phyloP scores from a whole-genome alignment of 306 rosid genomes.

The Begonia masoniana region DNA sequence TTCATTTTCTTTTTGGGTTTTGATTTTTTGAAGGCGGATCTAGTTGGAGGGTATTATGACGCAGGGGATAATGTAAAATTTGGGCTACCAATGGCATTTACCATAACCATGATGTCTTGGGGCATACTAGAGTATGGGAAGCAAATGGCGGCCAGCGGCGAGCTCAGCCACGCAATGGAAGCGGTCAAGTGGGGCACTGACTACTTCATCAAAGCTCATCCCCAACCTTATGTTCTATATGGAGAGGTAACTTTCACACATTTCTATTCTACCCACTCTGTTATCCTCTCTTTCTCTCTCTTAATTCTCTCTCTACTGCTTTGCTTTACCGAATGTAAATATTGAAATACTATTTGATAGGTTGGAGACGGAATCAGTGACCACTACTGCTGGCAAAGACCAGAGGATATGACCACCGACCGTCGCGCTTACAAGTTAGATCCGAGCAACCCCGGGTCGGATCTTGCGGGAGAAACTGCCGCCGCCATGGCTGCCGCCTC shows the following conservation, averaged over 20 bases:
- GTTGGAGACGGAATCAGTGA: slow-evolving; percentile 96
- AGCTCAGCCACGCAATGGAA: slow-evolving; percentile 76
- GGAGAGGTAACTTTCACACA: slow-evolving; percentile 58
- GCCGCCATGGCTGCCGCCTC: slow-evolving; percentile 99
- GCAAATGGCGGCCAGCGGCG: slow-evolving; percentile 63
- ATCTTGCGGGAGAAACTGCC: slow-evolving; percentile 96
- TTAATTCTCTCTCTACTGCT: not conserved
- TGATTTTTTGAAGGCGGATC: slow-evolving; percentile 50
- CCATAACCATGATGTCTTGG: slow-evolving; percentile 96
- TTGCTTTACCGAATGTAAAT: not conserved
- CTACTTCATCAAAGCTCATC: slow-evolving; percentile 91
- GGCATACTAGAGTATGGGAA: slow-evolving; percentile 82
- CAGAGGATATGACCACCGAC: slow-evolving; percentile 98
- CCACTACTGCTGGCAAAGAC: slow-evolving; percentile 99
- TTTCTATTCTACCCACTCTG: not conserved
- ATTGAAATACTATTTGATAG: slow-evolving; percentile 17
- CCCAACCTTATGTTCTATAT: slow-evolving; percentile 72
- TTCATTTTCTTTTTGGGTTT: not conserved
- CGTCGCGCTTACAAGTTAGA: slow-evolving; percentile 79
- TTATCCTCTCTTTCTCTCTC: not conserved
- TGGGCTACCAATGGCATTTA: slow-evolving; percentile 95
- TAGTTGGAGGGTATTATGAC: slow-evolving; percentile 91
- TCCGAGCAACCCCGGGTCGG: slow-evolving; percentile 92
- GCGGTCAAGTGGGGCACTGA: slow-evolving; percentile 98
- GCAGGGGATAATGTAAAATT: slow-evolving; percentile 99